Evolutionary conservation across 768 basidiomycete genomes (phyloP).

Genomic region (Suillus subaureus): DNA sequence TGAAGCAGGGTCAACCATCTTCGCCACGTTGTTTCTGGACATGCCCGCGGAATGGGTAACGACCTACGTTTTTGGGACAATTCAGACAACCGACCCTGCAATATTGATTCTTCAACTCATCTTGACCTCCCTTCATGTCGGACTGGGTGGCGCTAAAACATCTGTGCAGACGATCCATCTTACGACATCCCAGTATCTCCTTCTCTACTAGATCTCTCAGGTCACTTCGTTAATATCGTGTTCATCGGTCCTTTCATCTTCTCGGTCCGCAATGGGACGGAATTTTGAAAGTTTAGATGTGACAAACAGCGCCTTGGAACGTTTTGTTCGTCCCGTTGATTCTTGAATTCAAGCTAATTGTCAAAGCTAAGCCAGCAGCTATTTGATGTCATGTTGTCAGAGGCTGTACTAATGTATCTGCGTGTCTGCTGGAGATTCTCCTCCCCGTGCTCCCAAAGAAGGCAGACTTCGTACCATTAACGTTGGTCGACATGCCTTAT

Average conservation of each 20-base stretch:
- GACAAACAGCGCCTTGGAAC: not conserved
- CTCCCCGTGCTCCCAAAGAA: not conserved
- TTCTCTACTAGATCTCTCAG: not conserved
- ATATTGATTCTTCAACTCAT: not conserved
- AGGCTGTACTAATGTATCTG: not conserved
- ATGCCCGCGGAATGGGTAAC: constrained; percentile 3
- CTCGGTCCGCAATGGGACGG: not conserved
- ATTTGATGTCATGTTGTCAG: not conserved
- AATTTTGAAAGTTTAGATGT: not conserved
- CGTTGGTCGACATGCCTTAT: not conserved
- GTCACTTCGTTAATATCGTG: not conserved
- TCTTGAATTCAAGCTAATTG: not conserved
- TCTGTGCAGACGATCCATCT: constrained; percentile 3
- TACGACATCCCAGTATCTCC: not conserved
- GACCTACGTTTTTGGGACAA: constrained; percentile 1
- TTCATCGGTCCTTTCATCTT: not conserved
- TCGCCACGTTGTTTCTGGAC: not conserved
- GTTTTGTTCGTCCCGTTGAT: not conserved
- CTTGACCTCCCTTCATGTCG: not conserved
- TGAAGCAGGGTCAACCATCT: not conserved
- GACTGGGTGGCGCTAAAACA: not conserved
- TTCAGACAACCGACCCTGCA: constrained; percentile 4
- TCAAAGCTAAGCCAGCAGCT: not conserved
- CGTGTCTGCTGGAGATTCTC: not conserved
- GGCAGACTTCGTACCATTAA: not conserved